phyloP scores from a whole-genome alignment of 1,284 basidiomycete species.

The Fereydounia khargensis region DNA sequence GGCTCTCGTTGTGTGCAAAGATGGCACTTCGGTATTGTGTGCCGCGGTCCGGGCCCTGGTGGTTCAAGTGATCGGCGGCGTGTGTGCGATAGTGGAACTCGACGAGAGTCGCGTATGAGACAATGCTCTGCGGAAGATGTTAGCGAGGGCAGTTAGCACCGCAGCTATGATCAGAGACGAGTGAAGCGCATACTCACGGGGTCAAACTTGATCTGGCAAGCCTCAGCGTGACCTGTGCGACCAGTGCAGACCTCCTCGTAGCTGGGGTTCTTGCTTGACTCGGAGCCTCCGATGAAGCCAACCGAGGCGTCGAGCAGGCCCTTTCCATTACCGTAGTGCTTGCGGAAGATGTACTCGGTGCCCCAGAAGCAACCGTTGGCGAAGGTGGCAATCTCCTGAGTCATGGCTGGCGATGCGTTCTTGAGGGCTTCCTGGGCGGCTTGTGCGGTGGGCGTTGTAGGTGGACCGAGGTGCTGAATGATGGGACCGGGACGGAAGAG shows the following conservation, averaged over 20 bases:
- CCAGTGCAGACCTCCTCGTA: constrained; percentile 74
- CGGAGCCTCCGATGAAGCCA: constrained; percentile 49
- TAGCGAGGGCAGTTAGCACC: no score
- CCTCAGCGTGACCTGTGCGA: constrained; percentile 83
- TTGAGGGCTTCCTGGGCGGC: constrained; percentile 26
- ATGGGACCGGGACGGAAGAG: constrained; percentile 31
- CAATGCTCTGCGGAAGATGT: constrained; percentile 60
- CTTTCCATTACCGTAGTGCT: constrained; percentile 51
- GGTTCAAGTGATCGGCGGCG: constrained; percentile 72
- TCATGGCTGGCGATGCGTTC: constrained; percentile 9
- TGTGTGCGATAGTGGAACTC: constrained; percentile 70
- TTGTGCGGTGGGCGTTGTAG: constrained; percentile 28
- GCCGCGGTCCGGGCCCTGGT: constrained; percentile 57
- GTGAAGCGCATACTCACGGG: constrained; percentile 59
- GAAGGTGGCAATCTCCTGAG: constrained; percentile 33
- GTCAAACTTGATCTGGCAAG: constrained; percentile 80
- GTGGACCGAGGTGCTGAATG: constrained; percentile 31
- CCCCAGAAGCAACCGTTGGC: constrained; percentile 56
- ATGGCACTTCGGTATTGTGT: constrained; percentile 85
- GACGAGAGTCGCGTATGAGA: constrained; percentile 78
- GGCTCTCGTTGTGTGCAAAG: constrained; percentile 76
- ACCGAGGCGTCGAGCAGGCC: constrained; percentile 48
- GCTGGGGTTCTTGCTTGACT: constrained; percentile 55
- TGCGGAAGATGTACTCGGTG: constrained; percentile 50
- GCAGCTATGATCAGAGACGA: no score